Evolutionary conservation across 179 eudicot species (phyloP), one percentile per base, ranked within the genome.

Genomic region (Nepenthes alata): DNA sequence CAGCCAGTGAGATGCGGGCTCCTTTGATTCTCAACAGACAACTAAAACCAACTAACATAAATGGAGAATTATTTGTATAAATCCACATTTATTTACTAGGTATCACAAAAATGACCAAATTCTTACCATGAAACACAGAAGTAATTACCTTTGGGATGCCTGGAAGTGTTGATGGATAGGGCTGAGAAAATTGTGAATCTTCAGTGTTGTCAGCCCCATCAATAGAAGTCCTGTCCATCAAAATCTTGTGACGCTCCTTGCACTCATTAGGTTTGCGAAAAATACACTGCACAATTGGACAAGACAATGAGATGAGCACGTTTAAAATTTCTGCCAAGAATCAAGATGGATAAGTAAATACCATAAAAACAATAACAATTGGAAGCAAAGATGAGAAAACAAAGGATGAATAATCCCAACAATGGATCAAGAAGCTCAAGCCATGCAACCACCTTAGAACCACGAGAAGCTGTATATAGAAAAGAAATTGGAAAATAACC

Each of bases 121-220:
- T 2, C 15, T 1, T 12, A 61, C 5, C 35, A 35, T 11, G 15
- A 47, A 48, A 41, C 37, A 57, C 6, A 41, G 45, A 39, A 4
- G 45, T 41, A 47, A 63, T 74, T 81, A 76, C 98, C 95, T 91
- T 88, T 5, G 95, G 99, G 72, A 93, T 93, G 74, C 98, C 98
- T 13, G 98, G 97, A 68, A 89, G 80, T 58, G 96, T 94, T 62
- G 96, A 87, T 41, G 88, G 91, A 72, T 90, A 94, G 65, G 96
- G 86, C 65, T 87, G 94, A 68, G 91, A 89, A 73, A 95, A 83
- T 69, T 94, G 94, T 53, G 98, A 93, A 80, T 93, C 91, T 53
- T 93, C 95, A 66, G 94, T 93, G 78, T 97, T 82, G 71, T 86
- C 98, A 57, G 94, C 94, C 53, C 95, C 95, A 79, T 89, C 91